phyloP scores from a whole-genome alignment of 257 asterid species.

The Capsicum rhomboideum region DNA sequence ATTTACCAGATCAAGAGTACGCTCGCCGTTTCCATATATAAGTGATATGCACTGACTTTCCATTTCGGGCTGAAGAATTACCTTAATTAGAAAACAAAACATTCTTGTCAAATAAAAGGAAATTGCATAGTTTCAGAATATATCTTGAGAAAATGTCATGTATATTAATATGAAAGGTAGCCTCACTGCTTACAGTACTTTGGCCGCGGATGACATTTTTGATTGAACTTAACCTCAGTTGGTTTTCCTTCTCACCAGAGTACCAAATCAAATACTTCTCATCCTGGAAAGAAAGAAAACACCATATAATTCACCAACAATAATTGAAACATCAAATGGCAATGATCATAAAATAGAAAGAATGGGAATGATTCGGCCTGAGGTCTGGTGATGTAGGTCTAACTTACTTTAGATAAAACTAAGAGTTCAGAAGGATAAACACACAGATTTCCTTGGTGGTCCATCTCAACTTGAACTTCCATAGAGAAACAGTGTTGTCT shows the following conservation, averaged over 20 bases:
- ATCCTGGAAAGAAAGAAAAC: conserved; percentile 25
- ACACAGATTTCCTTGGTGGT: not conserved
- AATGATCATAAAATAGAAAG: not conserved
- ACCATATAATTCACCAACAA: not conserved
- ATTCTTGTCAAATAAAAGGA: not conserved
- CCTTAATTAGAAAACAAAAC: not conserved
- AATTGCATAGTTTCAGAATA: not conserved
- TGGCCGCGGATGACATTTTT: conserved; percentile 27
- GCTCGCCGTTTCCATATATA: conserved; percentile 32
- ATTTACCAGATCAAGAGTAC: conserved; percentile 36
- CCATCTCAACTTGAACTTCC: not conserved
- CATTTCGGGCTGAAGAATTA: conserved; percentile 28
- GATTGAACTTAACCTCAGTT: conserved; percentile 29
- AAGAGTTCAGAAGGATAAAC: not conserved
- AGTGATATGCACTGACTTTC: conserved; percentile 38
- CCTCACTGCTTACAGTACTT: conserved; percentile 23
- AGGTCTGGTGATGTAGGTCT: not conserved
- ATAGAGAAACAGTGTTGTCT: conserved; percentile 17
- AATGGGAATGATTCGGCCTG: not conserved
- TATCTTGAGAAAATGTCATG: not conserved
- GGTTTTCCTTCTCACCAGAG: conserved; percentile 43
- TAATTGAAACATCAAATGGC: not conserved
- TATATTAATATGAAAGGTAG: not conserved
- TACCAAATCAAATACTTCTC: conserved; percentile 42
- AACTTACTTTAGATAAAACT: not conserved